Percentiles rank a stretch among this genome's conserved stretches.
Evolutionary conservation across 495 filamentous ascomycete species (phyloP).

Genomic region (Talaromyces proteolyticus): DNA sequence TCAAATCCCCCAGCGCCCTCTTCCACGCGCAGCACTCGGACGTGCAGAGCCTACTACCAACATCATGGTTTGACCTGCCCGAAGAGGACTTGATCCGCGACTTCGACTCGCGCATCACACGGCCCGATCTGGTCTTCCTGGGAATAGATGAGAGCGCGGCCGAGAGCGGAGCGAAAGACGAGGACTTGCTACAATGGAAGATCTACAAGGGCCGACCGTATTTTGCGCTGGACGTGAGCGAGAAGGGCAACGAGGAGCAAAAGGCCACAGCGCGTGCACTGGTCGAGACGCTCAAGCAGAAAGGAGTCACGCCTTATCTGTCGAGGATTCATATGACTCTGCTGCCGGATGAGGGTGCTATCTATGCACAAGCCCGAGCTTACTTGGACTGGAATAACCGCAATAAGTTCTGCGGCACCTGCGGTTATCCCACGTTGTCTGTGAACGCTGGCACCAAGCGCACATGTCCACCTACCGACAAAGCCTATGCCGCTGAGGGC

Average conservation of each 20-base stretch:
- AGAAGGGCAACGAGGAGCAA: constrained; percentile 50
- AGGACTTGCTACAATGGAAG: constrained; percentile 44
- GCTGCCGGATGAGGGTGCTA: constrained; percentile 64
- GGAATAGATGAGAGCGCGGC: constrained; percentile 66
- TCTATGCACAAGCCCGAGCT: constrained; percentile 87
- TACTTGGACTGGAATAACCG: constrained; percentile 91
- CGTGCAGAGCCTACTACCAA: constrained; percentile 62
- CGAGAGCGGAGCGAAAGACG: constrained; percentile 22
- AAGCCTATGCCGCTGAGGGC: constrained; percentile 26
- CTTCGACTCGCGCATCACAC: constrained; percentile 65
- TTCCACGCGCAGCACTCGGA: constrained; percentile 58
- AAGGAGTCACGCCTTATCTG: constrained; percentile 54
- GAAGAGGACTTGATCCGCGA: constrained; percentile 68
- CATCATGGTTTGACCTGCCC: constrained; percentile 60
- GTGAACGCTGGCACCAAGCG: constrained; percentile 89
- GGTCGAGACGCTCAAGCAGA: constrained; percentile 50
- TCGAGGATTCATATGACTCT: constrained; percentile 53
- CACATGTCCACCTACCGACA: constrained; percentile 78
- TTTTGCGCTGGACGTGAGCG: constrained; percentile 87
- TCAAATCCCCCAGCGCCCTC: constrained; percentile 48
- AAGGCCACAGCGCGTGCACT: constrained; percentile 36
- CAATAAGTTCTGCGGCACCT: constrained; percentile 86
- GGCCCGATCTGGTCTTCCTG: constrained; percentile 74
- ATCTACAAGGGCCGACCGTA: constrained; percentile 71
- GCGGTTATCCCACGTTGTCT: constrained; percentile 78